Evolutionary conservation across 169 alveolate genomes (phyloP).

Genomic region (Cyclospora cayetanensis): DNA sequence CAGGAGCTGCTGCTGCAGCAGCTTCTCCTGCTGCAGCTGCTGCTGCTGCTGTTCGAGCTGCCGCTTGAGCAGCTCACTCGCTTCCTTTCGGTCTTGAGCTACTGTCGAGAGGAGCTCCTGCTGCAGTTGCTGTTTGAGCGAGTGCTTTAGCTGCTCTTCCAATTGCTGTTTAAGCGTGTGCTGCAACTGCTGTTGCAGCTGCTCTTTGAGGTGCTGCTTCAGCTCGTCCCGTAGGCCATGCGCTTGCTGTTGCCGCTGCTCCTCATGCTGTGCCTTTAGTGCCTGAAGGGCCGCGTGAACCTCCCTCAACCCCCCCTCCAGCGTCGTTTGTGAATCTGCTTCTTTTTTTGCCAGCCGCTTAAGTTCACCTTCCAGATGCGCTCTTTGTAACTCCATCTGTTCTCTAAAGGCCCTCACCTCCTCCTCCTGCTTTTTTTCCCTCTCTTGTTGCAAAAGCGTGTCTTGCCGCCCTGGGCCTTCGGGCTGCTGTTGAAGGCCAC

Average conservation of each 20-base stretch:
- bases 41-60: conserved; percentile 21
- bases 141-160: conserved; percentile 26
- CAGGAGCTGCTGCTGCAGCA: conserved; percentile 53
- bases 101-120: neutral
- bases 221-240: neutral
- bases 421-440: neutral
- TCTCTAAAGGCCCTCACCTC: neutral
- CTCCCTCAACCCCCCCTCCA: conserved; percentile 2
- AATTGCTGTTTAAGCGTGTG: too few species aligned
- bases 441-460: conserved; percentile 5
- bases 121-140: neutral
- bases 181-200: conserved; percentile 27
- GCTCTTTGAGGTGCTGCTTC: conserved; percentile 24
- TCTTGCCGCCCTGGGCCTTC: neutral
- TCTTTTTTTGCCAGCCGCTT: conserved; percentile 19
- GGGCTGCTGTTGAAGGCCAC: too few species aligned
- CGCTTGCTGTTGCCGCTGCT: conserved; percentile 16
- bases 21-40: conserved; percentile 14
- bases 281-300: conserved; percentile 6
- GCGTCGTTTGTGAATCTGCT: neutral
- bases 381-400: conserved; percentile 30
- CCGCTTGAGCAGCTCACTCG: too few species aligned
- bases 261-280: conserved; percentile 7
- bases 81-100: too few species aligned
- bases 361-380: conserved; percentile 6